Base-by-base conservation (phyloP, 192 early-diverging fungal species). In the Physocladia obscura region DNA sequence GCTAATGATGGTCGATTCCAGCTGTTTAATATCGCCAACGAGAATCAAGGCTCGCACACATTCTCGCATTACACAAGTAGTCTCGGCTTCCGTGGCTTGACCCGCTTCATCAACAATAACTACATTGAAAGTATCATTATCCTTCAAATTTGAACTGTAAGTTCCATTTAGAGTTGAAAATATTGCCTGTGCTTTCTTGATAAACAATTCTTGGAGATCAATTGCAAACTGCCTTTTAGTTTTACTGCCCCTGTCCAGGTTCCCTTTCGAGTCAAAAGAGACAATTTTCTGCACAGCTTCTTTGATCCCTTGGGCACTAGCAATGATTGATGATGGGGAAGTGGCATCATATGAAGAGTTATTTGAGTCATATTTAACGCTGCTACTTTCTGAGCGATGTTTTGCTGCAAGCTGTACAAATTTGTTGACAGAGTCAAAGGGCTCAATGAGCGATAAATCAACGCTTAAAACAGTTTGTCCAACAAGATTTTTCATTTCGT, bases 51-150 rank as follows among this genome's bases (percentile, higher is more conserved):
- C 49, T 32, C 48, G 49, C 8, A 65, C 63, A 19, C 29, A 65
- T 1, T 26, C 13, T 5, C 50, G 47, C 8, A 65, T 19, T 31
- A 65, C 34, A 30, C 63, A 65, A 19, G 63, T 65, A 3, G 63
- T 65, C 4, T 65, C 63, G 15, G 63, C 63, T 52, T 65, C 63
- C 22, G 37, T 52, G 1, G 63, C 63, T 52, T 65, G 63, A 3
- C 39, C 63, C 5, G 63, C 63, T 52, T 65, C 63, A 32, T 65
- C 63, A 11, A 65, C 63, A 52, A 65, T 65, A 2, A 65, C 63
- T 32, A 65, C 49, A 52, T 52, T 52, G 32, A 65, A 65, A 4
- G 26, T 11, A 2, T 51, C 34, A 29, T 65, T 26, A 32, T 49
- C 63, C 34, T 21, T 65, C 26, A 65, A 34, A 49, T 52, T 44